These are phyloP conservation scores for Talaromyces rugulosus DNA, from an alignment of 2,329 filamentous ascomycete species.

Conservation along the genomic window DNA sequence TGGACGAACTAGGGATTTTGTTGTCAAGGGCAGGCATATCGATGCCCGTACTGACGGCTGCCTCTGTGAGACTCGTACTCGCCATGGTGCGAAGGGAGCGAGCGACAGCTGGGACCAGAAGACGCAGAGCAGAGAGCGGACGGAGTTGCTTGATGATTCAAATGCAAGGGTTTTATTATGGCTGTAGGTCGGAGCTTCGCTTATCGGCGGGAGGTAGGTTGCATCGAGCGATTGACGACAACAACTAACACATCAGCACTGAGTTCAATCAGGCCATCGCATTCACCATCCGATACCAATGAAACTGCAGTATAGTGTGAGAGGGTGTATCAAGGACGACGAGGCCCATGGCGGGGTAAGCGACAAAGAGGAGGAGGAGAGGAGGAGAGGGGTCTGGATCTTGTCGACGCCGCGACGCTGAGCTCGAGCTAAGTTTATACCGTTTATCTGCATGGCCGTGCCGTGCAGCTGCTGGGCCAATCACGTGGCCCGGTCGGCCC, in stretches of 20 bases:
- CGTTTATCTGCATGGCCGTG: constrained; percentile 8
- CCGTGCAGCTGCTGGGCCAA: constrained; percentile 16
- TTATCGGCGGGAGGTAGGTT: neutral
- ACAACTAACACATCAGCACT: neutral
- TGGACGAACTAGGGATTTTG: constrained; percentile 13
- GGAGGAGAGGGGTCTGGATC: neutral
- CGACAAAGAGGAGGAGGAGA: neutral
- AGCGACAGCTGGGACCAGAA: neutral
- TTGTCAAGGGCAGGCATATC: constrained; percentile 18
- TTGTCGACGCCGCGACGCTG: neutral
- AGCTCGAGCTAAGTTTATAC: neutral
- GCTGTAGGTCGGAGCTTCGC: neutral
- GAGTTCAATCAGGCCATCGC: neutral
- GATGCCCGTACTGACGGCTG: constrained; percentile 23
- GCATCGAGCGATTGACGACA: neutral
- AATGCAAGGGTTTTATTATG: neutral
- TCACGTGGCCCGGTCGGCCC: constrained; percentile 10
- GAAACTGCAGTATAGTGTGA: neutral
- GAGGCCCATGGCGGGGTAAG: constrained; percentile 5
- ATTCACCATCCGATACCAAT: neutral
- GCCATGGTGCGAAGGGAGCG: constrained; percentile 23
- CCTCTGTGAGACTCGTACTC: constrained; percentile 28
- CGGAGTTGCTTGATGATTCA: neutral
- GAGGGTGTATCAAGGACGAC: neutral
- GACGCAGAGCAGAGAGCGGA: neutral